Conservation (phyloP, 2,329 filamentous ascomycete species). For the Herpotrichia juniperi region DNA sequence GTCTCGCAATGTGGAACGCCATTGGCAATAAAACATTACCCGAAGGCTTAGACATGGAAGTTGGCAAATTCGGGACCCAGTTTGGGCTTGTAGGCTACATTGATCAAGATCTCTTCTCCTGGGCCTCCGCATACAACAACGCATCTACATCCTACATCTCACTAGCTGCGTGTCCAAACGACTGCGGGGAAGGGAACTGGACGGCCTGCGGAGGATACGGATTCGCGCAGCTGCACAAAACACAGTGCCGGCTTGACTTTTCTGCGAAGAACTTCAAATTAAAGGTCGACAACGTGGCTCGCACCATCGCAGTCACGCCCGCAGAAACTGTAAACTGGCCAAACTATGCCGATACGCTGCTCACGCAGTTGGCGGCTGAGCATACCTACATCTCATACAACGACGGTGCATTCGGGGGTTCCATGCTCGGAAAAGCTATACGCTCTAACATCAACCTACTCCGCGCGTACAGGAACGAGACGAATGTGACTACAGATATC, state of each 20-base stretch:
- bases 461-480: background rate
- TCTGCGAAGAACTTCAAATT: background rate
- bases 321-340: background rate
- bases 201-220: background rate
- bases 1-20: background rate
- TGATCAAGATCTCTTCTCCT: too few relatives aligned
- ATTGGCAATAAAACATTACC: background rate
- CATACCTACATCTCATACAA: background rate
- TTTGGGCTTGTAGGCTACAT: too few relatives aligned
- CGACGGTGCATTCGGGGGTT: slow-evolving; percentile 4
- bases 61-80: too few relatives aligned
- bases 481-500: background rate
- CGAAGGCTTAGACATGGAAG: too few relatives aligned
- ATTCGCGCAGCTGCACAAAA: background rate
- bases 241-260: background rate
- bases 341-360: background rate
- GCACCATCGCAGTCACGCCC: background rate
- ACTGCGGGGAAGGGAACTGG: background rate
- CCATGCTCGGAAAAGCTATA: slow-evolving; percentile 1
- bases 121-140: too few relatives aligned
- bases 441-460: background rate
- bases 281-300: background rate
- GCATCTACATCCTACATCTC: too few relatives aligned
- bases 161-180: background rate
- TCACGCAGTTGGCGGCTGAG: background rate